Conservation (phyloP, 495 filamentous ascomycete genomes). For the Jackrogersella multiformis region DNA sequence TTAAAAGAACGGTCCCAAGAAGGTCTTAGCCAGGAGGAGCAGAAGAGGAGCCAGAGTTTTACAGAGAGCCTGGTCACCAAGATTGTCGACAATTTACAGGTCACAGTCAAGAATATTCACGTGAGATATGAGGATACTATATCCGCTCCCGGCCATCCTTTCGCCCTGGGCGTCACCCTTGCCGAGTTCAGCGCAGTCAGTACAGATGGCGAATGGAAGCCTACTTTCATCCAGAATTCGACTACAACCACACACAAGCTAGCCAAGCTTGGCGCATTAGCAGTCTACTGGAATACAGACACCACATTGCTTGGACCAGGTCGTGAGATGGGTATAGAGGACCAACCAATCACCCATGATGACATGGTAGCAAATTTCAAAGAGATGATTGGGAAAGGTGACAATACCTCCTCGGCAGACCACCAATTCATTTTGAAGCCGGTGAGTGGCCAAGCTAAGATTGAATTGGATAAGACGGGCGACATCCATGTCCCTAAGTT, state of each 20-base stretch:
- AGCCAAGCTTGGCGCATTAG: conserved; percentile 83
- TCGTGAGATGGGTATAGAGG: conserved; percentile 68
- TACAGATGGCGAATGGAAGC: conserved; percentile 91
- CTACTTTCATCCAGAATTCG: conserved; percentile 91
- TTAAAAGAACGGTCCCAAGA: conserved; percentile 90
- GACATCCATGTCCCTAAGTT: conserved; percentile 82
- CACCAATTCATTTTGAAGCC: conserved; percentile 97
- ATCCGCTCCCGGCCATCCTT: conserved; percentile 92
- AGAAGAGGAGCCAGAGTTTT: conserved; percentile 95
- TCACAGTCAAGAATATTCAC: conserved; percentile 97
- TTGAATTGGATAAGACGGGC: conserved; percentile 92
- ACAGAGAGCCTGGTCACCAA: conserved; percentile 93
- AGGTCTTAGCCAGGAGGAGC: conserved; percentile 91
- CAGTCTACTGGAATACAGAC: conserved; percentile 98
- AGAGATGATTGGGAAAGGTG: conserved; percentile 75
- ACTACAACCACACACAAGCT: conserved; percentile 87
- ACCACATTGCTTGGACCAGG: conserved; percentile 81
- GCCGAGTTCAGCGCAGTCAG: conserved; percentile 96
- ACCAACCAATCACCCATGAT: conserved; percentile 62
- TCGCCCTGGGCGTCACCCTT: conserved; percentile 88
- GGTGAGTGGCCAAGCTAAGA: conserved; percentile 88
- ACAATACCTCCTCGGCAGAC: conserved; percentile 57
- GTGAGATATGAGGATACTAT: conserved; percentile 98
- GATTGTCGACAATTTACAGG: conserved; percentile 96
- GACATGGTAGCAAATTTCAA: conserved; percentile 79